These are phyloP conservation scores for Articulospora tetracladia DNA, from an alignment of 495 filamentous ascomycete species.

Conservation along the genomic window DNA sequence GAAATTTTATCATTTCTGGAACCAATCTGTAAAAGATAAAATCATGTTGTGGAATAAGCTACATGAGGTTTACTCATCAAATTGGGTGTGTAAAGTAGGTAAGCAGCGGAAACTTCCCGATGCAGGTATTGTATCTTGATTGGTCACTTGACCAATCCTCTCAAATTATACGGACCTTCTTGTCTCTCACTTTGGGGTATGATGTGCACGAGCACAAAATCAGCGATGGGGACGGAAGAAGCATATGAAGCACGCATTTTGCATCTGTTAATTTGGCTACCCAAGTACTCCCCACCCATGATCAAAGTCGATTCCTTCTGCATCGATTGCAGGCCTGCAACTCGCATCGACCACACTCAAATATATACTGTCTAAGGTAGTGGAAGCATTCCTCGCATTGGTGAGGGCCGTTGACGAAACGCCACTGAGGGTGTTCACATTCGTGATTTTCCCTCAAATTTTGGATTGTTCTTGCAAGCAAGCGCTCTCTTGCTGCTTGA, in stretches of 20 bases:
- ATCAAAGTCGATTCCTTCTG: not conserved
- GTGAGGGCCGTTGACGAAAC: not conserved
- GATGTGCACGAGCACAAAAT: too few relatives aligned
- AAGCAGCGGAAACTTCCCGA: not conserved
- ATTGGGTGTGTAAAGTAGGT: too few relatives aligned
- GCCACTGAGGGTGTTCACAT: not conserved
- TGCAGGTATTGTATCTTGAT: not conserved
- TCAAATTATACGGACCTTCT: not conserved
- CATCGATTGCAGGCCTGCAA: not conserved
- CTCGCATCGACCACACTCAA: constrained; percentile 1
- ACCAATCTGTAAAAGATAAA: too few relatives aligned
- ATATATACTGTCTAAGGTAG: not conserved
- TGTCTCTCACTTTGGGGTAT: too few relatives aligned
- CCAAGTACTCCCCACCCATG: not conserved
- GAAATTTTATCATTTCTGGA: too few relatives aligned
- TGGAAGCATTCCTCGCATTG: not conserved
- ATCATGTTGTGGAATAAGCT: too few relatives aligned
- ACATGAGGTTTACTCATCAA: too few relatives aligned
- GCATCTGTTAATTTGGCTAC: not conserved
- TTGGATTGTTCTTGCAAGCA: not conserved
- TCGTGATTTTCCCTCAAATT: not conserved
- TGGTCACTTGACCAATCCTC: not conserved
- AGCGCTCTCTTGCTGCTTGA: not conserved
- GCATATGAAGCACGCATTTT: too few relatives aligned
- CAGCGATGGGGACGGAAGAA: too few relatives aligned